Evolutionary conservation across 1,139 yeast species (phyloP).

Genomic region (Hyphopichia khmerensis): DNA sequence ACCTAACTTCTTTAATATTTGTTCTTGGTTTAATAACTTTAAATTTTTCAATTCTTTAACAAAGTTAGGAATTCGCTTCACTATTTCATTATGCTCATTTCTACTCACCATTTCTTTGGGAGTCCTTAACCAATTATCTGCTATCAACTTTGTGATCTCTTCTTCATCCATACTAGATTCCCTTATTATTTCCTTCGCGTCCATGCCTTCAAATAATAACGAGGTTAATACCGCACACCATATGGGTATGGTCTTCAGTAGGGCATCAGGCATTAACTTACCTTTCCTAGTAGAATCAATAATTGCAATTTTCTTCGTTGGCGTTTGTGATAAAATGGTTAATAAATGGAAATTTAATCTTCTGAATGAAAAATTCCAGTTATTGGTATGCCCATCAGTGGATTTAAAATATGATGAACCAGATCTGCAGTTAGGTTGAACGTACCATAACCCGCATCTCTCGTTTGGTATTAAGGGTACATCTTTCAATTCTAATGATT

Average conservation of each 20-base stretch:
- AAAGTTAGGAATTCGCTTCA: slow-evolving; percentile 47
- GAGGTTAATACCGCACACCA: slow-evolving; percentile 84
- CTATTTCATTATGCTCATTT: slow-evolving; percentile 59
- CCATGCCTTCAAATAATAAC: slow-evolving; percentile 38
- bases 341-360: slow-evolving; percentile 73
- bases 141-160: slow-evolving; percentile 5
- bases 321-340: slow-evolving; percentile 35
- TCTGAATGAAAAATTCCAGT: slow-evolving; percentile 76
- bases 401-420: slow-evolving; percentile 78
- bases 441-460: slow-evolving; percentile 88
- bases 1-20: slow-evolving; percentile 25
- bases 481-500: slow-evolving; percentile 10
- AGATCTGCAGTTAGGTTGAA: slow-evolving; percentile 36
- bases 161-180: not conserved
- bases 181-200: slow-evolving; percentile 9
- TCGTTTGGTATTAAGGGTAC: slow-evolving; percentile 68
- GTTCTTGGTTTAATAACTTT: slow-evolving; percentile 33
- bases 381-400: slow-evolving; percentile 83
- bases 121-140: slow-evolving; percentile 34
- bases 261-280: slow-evolving; percentile 80
- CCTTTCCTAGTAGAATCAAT: slow-evolving; percentile 88
- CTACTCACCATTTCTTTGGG: slow-evolving; percentile 57
- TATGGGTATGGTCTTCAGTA: slow-evolving; percentile 82
- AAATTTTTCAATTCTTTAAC: slow-evolving; percentile 41
- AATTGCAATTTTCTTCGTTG: slow-evolving; percentile 36